Base-by-base conservation (phyloP, 1,284 basidiomycete genomes). In the Malassezia equina region DNA sequence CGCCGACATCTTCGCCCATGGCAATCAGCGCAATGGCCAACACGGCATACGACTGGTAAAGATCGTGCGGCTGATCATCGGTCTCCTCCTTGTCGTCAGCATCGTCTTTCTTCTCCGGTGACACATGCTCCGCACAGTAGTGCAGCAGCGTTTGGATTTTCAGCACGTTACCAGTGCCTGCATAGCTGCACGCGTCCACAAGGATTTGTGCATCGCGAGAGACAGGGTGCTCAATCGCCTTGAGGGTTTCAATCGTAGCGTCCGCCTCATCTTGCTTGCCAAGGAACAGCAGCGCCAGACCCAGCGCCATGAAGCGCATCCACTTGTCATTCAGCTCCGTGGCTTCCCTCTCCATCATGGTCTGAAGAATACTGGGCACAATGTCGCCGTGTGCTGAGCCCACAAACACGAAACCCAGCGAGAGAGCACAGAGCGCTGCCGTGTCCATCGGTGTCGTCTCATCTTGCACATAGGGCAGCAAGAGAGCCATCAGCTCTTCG, bases 1-100 rank as follows among this genome's bases (percentile, higher is more conserved):
- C 84, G 48, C 94, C 94, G 43, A 98, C 85, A 45, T 98, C 93
- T 76, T 98, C 94, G 36, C 94, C 94, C 91, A 98, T 98, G 1
- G 93, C 86, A 39, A 98, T 86, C 46, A 98, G 77, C 0, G 93
- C 86, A 65, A 98, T 89, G 40, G 89, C 93, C 42, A 99, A 81
- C 36, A 94, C 90, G 12, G 94, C 88, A 64, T 96, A 88, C 1
- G 88, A 83, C 76, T 96, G 89, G 80, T 88, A 90, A 32, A 85
- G 85, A 64, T 94, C 86, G 59, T 88, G 82, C 61, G 80, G 74
- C 48, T 72, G 65, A 5, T 54, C 55, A 8, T 63, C 54, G 27
- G 59, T 60, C 43, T 60, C 60, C 7, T 60, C 62, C 13, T 49
- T 61, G 4, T 64, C 62, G 2, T 60, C 53, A 34, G 69, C 71